Base-by-base conservation (phyloP, 441 rosid species). In the Pelargonium citronellum region DNA sequence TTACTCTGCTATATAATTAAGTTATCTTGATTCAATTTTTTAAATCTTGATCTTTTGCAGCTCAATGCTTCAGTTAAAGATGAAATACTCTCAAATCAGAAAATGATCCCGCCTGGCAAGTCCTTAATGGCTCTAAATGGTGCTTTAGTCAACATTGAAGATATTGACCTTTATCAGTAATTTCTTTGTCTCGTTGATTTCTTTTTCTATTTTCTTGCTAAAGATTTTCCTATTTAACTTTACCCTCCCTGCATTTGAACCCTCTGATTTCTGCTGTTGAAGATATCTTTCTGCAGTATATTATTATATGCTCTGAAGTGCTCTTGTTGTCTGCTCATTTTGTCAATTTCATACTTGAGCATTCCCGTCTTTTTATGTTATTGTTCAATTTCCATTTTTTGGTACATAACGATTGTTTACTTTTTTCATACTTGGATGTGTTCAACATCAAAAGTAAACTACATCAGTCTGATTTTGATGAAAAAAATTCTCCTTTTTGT, bases 81-180 rank as follows among this genome's bases (percentile, higher is more conserved):
- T 60, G 99, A 95, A 79, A 95, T 95, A 77, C 83, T 87, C 79
- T 80, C 91, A 71, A 95, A 95, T 75, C 99, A 95, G 83, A 84
- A 95, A 74, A 87, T 91, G 97, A 83, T 95, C 77, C 96, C 96
- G 57, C 93, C 98, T 71, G 96, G 99, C 77, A 95, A 91, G 87
- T 87, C 96, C 70, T 81, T 92, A 82, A 81, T 95, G 92, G 99
- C 97, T 69, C 81, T 92, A 64, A 95, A 95, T 89, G 96, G 99
- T 78, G 99, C 98, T 79, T 76, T 92, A 79, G 77, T 95, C 85
- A 89, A 91, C 78, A 82, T 92, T 20, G 98, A 95, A 77, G 98
- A 92, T 75, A 80, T 91, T 79, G 99, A 95, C 85, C 95, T 95
- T 61, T 89, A 86, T 81, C 74, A 77, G 98, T 95, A 91, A 83